Evolutionary conservation across 2,329 filamentous ascomycete species (phyloP), one percentile per base, ranked within the genome.

Genomic region (Ophiobolus disseminans): DNA sequence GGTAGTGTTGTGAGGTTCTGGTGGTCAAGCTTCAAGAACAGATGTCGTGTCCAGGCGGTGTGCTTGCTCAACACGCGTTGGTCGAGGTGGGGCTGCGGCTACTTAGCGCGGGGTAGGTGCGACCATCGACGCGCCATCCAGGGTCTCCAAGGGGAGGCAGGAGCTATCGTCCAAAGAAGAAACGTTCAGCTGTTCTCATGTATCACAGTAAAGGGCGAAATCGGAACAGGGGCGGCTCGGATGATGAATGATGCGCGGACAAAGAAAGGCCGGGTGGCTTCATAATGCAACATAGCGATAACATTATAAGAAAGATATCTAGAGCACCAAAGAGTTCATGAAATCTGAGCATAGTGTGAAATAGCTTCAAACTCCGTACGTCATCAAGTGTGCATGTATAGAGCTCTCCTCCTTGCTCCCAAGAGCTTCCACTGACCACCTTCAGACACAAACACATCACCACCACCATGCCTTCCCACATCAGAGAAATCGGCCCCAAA

Each of bases 391-490:
- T n/a, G n/a, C n/a, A n/a, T n/a, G n/a, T n/a, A n/a, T n/a, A n/a
- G n/a, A n/a, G n/a, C n/a, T n/a, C n/a, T n/a, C n/a, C n/a, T n/a
- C n/a, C n/a, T n/a, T n/a, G n/a, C n/a, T n/a, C n/a, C n/a, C n/a
- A n/a, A n/a, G n/a, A n/a, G n/a, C n/a, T n/a, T n/a, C n/a, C n/a
- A n/a, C n/a, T n/a, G n/a, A n/a, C n/a, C n/a, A n/a, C n/a, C n/a
- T n/a, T n/a, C 14, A 38, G n/a, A 20, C 20, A 17, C 22, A 44
- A 41, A 19, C 16, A 14, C 14, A 47, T 34, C 26, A n/a, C n/a
- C 31, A 32, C 28, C 17, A 63, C 28, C 14, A 70, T 70, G 65
- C 56, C 60, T 7, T 66, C 59, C 17, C 36, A 62, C 45, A 53
- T 65, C 48, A 60, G 50, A 48, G 34, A 50, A 14, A 39, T 53